Evolutionary conservation across 2,329 filamentous ascomycete species (phyloP), one percentile per base, ranked within the genome.

Genomic region (Macrophomina tecta): DNA sequence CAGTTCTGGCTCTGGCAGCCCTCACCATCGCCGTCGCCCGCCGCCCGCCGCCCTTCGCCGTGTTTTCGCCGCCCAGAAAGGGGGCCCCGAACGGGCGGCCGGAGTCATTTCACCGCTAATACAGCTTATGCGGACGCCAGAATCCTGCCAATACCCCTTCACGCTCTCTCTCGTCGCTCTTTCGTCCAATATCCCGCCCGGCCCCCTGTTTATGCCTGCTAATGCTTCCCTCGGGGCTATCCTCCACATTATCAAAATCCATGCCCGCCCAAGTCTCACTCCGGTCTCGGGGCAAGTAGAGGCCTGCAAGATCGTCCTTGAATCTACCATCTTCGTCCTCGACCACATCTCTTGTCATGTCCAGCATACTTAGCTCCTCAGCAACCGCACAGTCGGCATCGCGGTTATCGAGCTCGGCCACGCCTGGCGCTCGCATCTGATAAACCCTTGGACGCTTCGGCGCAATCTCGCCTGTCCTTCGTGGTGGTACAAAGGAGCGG

Each of bases 101-200:
- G 58, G 58, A 49, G 30, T 45, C 23, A 61, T 60, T 66, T 51
- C 45, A 49, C 23, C 49, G 14, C 80, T 75, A 83, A 71, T 83
- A 83, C 67, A 83, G 68, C 65, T 70, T 79, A 69, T 83, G 76
- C 12, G 80, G 81, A 70, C 76, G 78, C 82, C 82, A 83, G 71
- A 83, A 83, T 5, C 77, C 73, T 11, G 71, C 72, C 58, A 77
- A 71, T 2, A 71, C 34, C 36, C 34, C 67, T 45, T 69, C 70
- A 48, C 71, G 68, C 18, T 40, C 51, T 11, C 55, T 38, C 63
- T 51, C 38, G 34, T 46, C 55, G 14, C 42, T 61, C 34, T 40
- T 28, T 30, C 14, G 45, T 45, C 30, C 36, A 16, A 32, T 9
- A 65, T 53, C 9, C 40, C 11, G 61, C 53, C 64, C 38, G 12